Conservation (phyloP, 2,329 filamentous ascomycete genomes). For the Botryosphaeria agaves region DNA sequence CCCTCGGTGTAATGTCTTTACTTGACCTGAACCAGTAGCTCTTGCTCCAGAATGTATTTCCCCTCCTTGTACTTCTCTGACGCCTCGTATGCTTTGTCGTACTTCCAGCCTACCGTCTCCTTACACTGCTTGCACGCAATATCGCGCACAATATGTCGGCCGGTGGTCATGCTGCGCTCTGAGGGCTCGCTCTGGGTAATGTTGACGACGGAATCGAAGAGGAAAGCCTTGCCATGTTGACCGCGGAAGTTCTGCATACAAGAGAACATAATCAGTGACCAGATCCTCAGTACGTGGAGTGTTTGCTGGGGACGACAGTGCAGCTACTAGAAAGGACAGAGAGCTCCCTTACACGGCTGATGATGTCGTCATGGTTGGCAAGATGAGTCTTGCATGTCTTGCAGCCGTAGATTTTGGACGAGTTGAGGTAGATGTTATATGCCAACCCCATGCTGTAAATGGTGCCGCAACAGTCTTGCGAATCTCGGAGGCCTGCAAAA, state of each 20-base stretch:
- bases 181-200: conserved; percentile 65
- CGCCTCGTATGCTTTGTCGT: conserved; percentile 87
- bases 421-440: conserved; percentile 9
- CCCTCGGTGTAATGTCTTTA: too few relatives aligned
- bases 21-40: conserved; percentile 65
- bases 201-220: conserved; percentile 92
- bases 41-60: conserved; percentile 90
- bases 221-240: conserved; percentile 93
- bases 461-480: too few relatives aligned
- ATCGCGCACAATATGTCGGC: conserved; percentile 83
- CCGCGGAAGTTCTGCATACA: conserved; percentile 75
- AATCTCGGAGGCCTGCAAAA: too few relatives aligned
- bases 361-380: conserved; percentile 88
- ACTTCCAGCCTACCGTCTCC: conserved; percentile 93
- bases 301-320: not conserved
- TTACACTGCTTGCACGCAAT: conserved; percentile 84
- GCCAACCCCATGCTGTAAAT: conserved; percentile 7
- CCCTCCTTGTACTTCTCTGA: conserved; percentile 98
- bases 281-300: too few relatives aligned
- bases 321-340: conserved; percentile 1
- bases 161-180: conserved; percentile 97
- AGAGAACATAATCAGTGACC: not conserved
- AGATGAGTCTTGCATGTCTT: conserved; percentile 92
- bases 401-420: conserved; percentile 14
- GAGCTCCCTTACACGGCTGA: conserved; percentile 54